phyloP scores from a whole-genome alignment of 345 rosid species.

The Raphanus raphanistrum region DNA sequence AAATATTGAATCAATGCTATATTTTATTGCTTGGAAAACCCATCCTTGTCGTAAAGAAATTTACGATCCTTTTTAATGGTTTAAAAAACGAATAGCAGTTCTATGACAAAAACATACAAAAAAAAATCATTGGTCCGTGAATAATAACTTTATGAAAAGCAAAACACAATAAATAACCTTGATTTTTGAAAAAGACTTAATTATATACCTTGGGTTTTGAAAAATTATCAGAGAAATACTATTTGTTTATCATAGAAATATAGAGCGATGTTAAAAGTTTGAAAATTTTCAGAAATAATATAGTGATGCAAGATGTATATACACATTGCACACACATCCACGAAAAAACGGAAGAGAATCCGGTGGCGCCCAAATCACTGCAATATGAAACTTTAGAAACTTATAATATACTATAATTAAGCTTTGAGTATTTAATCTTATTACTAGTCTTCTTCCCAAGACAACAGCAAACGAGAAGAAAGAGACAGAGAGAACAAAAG shows the following conservation, averaged over 20 bases:
- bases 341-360: slow-evolving; percentile 29
- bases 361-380: slow-evolving; percentile 47
- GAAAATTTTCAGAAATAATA: slow-evolving; percentile 5
- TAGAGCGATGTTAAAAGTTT: slow-evolving; percentile 5
- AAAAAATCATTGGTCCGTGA: slow-evolving; percentile 15
- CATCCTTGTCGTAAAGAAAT: background rate
- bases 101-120: background rate
- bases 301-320: background rate
- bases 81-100: too few species aligned
- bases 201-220: slow-evolving; percentile 21
- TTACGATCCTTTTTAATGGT: background rate
- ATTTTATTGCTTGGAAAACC: background rate
- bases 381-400: background rate
- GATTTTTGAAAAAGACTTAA: slow-evolving; percentile 23
- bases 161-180: slow-evolving; percentile 31
- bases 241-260: background rate
- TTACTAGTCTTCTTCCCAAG: slow-evolving; percentile 34
- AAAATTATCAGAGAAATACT: background rate
- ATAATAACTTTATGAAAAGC: slow-evolving; percentile 22
- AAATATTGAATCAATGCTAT: background rate
- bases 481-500: slow-evolving; percentile 27
- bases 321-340: slow-evolving; percentile 34
- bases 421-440: slow-evolving; percentile 2
- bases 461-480: slow-evolving; percentile 36
- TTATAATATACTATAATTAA: background rate